Base-by-base conservation (phyloP, 1,139 yeast species). In the Yamadazyma oceani region DNA sequence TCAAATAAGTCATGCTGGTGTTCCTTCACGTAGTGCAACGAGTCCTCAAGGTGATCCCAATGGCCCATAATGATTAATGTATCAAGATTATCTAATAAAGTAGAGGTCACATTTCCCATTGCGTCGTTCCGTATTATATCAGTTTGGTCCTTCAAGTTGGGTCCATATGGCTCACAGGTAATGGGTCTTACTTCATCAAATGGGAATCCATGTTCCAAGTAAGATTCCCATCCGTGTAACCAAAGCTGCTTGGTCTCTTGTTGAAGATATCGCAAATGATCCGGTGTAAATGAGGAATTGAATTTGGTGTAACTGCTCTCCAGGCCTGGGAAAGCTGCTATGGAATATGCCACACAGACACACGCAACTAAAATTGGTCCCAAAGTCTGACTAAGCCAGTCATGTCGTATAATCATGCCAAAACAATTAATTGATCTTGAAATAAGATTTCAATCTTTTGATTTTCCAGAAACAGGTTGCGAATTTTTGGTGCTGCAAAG, bases 111-210 rank as follows among this genome's bases (percentile, higher is more conserved):
- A 52, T 88, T 89, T 0, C 97, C 97, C 64, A 88, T 61, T 0
- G 85, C 94, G 55, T 90, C 97, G 54, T 88, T 88, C 36, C 85
- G 65, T 14, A 77, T 78, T 2, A 78, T 67, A 51, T 88, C 82
- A 5, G 60, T 52, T 1, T 69, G 56, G 49, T 85, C 71, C 1
- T 59, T 57, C 39, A 59, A 68, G 53, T 86, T 87, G 6, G 88
- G 79, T 1, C 83, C 84, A 38, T 80, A 75, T 0, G 90, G 85
- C 17, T 58, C 60, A 55, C 97, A 90, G 0, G 82, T 58, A 4
- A 86, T 54, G 0, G 97, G 97, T 30, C 73, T 63, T 6, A 90
- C 78, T 54, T 88, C 97, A 58, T 90, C 97, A 17, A 67, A 76
- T 0, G 97, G 97, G 52, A 78, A 88, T 1, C 89, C 97, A 51